Evolutionary conservation across 2,329 filamentous ascomycete genomes (phyloP), one percentile per base, ranked within the genome.

Genomic region (Davidsoniella eucalypti): DNA sequence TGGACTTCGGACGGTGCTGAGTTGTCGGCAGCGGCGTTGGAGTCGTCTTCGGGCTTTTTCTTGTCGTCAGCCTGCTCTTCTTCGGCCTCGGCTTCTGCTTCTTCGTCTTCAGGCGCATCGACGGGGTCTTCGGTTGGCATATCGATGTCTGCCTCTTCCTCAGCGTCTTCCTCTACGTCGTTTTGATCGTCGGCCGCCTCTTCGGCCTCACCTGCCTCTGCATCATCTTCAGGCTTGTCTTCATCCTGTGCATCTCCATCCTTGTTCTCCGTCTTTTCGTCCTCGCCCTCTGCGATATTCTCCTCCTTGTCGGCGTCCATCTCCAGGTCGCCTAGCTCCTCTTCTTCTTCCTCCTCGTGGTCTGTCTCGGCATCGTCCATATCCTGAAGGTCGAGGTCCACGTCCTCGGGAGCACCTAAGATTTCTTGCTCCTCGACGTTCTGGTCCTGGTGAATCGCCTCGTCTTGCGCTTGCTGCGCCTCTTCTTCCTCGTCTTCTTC

Each of bases 391-490:
- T 88, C 78, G 62, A 95, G 73, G 52, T 93, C 80, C 71, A 95
- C 82, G 56, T 94, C 86, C 40, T 94, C 87, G 0, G 87, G 87
- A 18, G 94, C 69, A 43, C 88, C 87, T 53, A 94, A 69, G 2
- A 82, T 80, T 54, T 94, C 80, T 57, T 87, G 81, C 61, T 94
- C 82, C 57, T 90, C 76, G 2, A 85, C 76, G 58, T 90, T 82
- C 47, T 87, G 82, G 53, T 88, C 77, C 57, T 80, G 76, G 44
- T 68, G 68, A 56, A 76, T 76, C 44, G 72, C 61, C 54, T 79
- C 74, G 26, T 78, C 73, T 54, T 73, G 70, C 4, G 68, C 66
- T 46, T 70, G 72, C 65, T 69, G 72, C 63, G 72, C 70, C 4
- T 65, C 65, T 38, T 76, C 57, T 2, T 60, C 60, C 14, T 63